phyloP scores from a whole-genome alignment of 2,329 filamentous ascomycete species.

The Chaetomium strumarium region DNA sequence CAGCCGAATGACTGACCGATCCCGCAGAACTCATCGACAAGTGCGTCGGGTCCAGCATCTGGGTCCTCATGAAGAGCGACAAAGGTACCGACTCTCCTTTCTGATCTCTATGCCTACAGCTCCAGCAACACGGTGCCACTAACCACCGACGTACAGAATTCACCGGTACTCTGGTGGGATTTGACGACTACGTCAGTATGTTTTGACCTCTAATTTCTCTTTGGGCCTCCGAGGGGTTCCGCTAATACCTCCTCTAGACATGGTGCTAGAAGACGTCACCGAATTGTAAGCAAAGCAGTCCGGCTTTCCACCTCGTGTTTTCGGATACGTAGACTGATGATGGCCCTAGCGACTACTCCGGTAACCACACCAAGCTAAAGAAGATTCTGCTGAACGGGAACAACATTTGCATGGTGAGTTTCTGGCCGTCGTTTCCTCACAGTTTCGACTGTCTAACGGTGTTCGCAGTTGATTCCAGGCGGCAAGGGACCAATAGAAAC shows the following conservation, averaged over 20 bases:
- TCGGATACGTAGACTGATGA: neutral
- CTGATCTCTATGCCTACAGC: neutral
- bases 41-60: constrained; percentile 94
- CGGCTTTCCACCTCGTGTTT: neutral
- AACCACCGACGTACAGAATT: constrained; percentile 60
- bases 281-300: constrained; percentile 66
- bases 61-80: constrained; percentile 99
- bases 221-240: neutral
- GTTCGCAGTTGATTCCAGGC: constrained; percentile 63
- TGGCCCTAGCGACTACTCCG: constrained; percentile 74
- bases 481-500: constrained; percentile 59
- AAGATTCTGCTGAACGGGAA: constrained; percentile 97
- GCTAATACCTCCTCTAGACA: constrained; percentile 57
- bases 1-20: neutral
- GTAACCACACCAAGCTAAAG: constrained; percentile 78
- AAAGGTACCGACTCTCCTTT: constrained; percentile 60
- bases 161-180: constrained; percentile 86
- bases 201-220: constrained; percentile 31
- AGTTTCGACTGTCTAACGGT: constrained; percentile 12
- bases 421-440: neutral
- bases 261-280: constrained; percentile 95
- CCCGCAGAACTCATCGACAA: constrained; percentile 90
- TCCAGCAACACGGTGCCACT: neutral
- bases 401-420: constrained; percentile 93
- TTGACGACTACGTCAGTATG: constrained; percentile 99